Conservation (phyloP, 306 rosid genomes). For the Hylodesmum podocarpum region DNA sequence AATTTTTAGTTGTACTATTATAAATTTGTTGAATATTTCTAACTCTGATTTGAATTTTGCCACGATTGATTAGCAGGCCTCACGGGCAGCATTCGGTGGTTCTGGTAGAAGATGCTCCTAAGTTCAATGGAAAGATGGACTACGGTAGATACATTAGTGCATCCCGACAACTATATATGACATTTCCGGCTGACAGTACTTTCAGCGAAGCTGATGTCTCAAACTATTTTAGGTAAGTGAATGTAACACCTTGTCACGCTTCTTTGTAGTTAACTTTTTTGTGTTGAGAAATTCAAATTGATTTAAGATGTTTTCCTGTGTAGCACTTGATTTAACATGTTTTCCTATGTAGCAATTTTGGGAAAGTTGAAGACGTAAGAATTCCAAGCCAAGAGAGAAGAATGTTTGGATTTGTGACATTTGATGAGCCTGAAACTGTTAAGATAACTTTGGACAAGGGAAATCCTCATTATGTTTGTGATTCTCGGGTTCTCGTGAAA, state of each 20-base stretch:
- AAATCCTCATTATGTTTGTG: conserved; percentile 72
- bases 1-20: neutral
- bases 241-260: neutral
- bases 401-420: conserved; percentile 95
- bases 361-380: conserved; percentile 83
- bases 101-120: conserved; percentile 66
- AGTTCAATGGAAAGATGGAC: conserved; percentile 54
- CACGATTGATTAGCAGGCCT: conserved; percentile 55
- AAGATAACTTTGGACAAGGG: conserved; percentile 62
- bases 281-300: neutral
- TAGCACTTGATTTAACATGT: conserved; percentile 34
- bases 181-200: conserved; percentile 89
- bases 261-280: neutral
- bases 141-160: conserved; percentile 67
- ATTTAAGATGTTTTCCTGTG: conserved; percentile 10
- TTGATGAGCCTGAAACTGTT: conserved; percentile 63
- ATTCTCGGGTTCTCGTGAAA: conserved; percentile 81
- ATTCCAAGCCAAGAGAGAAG: conserved; percentile 79
- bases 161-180: conserved; percentile 73
- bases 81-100: conserved; percentile 87
- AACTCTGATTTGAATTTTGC: neutral
- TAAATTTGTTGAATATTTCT: neutral
- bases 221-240: conserved; percentile 64
- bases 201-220: conserved; percentile 83
- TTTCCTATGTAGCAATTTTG: conserved; percentile 49